Evolutionary conservation across 129 eudicot species (phyloP).

Genomic region (Chrysanthemum makinoi): DNA sequence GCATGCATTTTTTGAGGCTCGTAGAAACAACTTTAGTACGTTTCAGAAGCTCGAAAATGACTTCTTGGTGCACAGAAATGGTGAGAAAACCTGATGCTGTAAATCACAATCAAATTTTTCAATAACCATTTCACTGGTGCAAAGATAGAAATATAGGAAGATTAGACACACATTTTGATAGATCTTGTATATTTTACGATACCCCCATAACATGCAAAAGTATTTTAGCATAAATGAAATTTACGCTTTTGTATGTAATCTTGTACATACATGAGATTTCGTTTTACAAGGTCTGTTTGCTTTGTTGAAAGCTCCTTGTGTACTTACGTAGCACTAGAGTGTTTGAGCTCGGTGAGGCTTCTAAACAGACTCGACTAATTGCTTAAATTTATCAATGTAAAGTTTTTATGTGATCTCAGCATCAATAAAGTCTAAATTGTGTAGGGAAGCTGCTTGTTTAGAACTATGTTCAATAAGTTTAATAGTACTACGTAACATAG

Average conservation of each 20-base stretch:
- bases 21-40: conserved; percentile 17
- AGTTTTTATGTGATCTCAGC: no score
- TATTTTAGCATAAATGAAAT: conserved; percentile 20
- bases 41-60: conserved; percentile 20
- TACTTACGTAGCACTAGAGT: neutral
- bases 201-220: conserved; percentile 7
- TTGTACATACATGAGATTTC: conserved; percentile 4
- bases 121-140: conserved; percentile 26
- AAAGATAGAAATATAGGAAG: conserved; percentile 27
- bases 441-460: no score
- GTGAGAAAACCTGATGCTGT: conserved; percentile 17
- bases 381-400: no score
- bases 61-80: conserved; percentile 13
- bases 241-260: conserved; percentile 17
- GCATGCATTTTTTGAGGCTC: conserved; percentile 20
- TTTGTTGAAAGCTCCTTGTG: neutral
- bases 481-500: no score
- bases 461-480: no score
- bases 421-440: no score
- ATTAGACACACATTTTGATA: conserved; percentile 32
- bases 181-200: conserved; percentile 18
- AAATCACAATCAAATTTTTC: conserved; percentile 12
- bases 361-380: no score
- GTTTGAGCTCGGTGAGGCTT: no score
- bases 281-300: neutral